Percentiles rank a stretch among this genome's conserved stretches.
phyloP scores from a whole-genome alignment of 1,284 basidiomycete genomes.

The Phlebopus sp. region DNA sequence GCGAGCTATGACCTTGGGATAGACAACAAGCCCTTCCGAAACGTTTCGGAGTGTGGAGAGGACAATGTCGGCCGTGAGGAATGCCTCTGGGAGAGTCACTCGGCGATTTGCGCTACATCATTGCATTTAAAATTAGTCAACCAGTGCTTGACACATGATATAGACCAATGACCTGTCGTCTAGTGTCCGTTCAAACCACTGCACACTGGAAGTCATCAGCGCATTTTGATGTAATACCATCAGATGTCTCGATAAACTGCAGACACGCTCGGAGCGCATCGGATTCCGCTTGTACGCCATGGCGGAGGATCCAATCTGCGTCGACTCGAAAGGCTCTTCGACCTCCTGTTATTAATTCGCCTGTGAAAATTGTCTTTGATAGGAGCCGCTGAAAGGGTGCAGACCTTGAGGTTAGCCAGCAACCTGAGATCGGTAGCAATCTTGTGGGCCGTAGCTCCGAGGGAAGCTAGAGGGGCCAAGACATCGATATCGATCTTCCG shows the following conservation, averaged over 20 bases:
- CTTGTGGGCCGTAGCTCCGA: constrained; percentile 97
- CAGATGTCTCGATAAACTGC: constrained; percentile 89
- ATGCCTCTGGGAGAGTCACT: constrained; percentile 94
- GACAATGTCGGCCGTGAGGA: constrained; percentile 96
- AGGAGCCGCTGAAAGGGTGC: constrained; percentile 4
- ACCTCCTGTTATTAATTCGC: constrained; percentile 61
- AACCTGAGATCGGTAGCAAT: constrained; percentile 95
- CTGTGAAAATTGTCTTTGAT: constrained; percentile 3
- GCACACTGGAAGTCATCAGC: constrained; percentile 86
- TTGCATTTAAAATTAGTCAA: constrained; percentile 5
- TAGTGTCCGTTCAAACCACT: constrained; percentile 96
- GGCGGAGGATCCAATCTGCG: constrained; percentile 97
- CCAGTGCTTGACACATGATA: constrained; percentile 3
- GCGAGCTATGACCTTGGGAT: constrained; percentile 92
- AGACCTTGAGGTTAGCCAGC: constrained; percentile 86
- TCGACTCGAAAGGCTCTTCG: constrained; percentile 98
- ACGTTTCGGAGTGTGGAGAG: constrained; percentile 96
- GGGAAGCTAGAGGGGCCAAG: constrained; percentile 82
- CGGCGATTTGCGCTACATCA: constrained; percentile 84
- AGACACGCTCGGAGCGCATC: constrained; percentile 98
- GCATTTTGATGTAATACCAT: constrained; percentile 94
- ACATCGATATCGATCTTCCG: constrained; percentile 97
- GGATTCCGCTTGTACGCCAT: constrained; percentile 99
- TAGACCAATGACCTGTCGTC: constrained; percentile 72
- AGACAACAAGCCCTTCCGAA: constrained; percentile 95